Base-by-base conservation (phyloP, 2,329 filamentous ascomycete species). In the Pseudogymnoascus sp. region DNA sequence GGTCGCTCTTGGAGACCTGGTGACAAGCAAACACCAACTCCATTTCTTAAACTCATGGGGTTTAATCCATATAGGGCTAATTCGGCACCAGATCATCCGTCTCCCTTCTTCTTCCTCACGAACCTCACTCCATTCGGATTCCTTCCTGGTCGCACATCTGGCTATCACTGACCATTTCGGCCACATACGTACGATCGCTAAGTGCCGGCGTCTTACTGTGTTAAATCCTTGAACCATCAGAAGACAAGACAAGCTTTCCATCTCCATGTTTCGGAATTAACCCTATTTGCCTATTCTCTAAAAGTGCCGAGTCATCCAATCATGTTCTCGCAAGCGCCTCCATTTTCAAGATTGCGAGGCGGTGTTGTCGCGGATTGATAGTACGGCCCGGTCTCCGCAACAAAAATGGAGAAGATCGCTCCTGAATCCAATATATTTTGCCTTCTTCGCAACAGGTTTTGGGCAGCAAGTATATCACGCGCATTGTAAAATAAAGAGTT, bases 291-390 rank as follows among this genome's bases (percentile, higher is more conserved):
- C 50, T 56, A 56, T 56, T 56, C 46, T 56, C 7, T 19, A 19
- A 26, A 56, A 56, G 50, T 56, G 50, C 26, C 50, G 50, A 56
- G n/a, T 23, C 10, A 33, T 19, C 50, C 26, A 56, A 56, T 56
- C 50, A 56, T 33, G 50, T 56, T 56, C 10, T 31, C 10, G 9
- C 10, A 13, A 33, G 5, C 15, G 11, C 29, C n/a, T 19, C 29
- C n/a, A 33, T 33, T 56, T 33, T 10, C 29, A 56, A 10, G 26
- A 33, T 56, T 56, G 26, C 26, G 50, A 56, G 29, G n/a, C 29
- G 50, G n/a, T 33, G 50, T 56, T 10, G 50, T 31, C 50, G 50
- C 50, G n/a, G 50, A 56, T 56, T 56, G 50, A 56, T 56, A 56
- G 17, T 29, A 11, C 50, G 50, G 50, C 26, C 50, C 50, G 50